phyloP scores from a whole-genome alignment of 495 filamentous ascomycete genomes.

The Penicillium psychrofluorescens region DNA sequence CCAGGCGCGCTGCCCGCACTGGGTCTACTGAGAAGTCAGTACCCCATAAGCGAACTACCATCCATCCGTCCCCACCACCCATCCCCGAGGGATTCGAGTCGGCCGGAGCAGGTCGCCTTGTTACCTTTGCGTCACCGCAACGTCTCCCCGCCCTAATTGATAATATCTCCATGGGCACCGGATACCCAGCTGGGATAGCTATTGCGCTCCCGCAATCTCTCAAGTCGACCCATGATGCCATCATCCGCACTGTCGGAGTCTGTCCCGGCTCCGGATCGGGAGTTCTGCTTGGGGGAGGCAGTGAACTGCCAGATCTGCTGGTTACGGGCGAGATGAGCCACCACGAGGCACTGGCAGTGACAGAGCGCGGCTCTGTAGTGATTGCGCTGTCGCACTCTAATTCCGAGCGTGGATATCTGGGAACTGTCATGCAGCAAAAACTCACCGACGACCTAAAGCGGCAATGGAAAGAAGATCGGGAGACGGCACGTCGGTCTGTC shows the following conservation, averaged over 20 bases:
- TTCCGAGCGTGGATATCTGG: conserved; percentile 75
- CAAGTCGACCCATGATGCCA: conserved; percentile 40
- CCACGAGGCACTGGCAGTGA: conserved; percentile 79
- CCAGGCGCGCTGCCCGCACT: neutral
- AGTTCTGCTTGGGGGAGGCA: conserved; percentile 56
- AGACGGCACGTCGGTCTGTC: conserved; percentile 24
- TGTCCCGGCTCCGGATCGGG: conserved; percentile 81
- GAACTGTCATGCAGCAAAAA: conserved; percentile 58
- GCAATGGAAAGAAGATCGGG: conserved; percentile 43
- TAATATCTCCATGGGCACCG: conserved; percentile 49
- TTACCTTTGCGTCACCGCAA: conserved; percentile 53
- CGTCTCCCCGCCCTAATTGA: conserved; percentile 56
- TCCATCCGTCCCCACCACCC: conserved; percentile 39
- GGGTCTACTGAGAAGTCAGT: conserved; percentile 3
- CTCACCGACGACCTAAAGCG: conserved; percentile 48
- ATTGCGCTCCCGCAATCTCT: conserved; percentile 58
- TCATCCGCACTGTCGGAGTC: conserved; percentile 55
- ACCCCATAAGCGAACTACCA: conserved; percentile 44
- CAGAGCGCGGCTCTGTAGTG: conserved; percentile 80
- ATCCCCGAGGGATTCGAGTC: conserved; percentile 50
- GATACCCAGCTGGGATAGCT: conserved; percentile 57
- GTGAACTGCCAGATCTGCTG: conserved; percentile 60
- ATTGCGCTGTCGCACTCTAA: conserved; percentile 87
- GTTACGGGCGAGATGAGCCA: conserved; percentile 93
- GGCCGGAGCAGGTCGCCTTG: conserved; percentile 71